Evolutionary conservation across 495 filamentous ascomycete genomes (phyloP).

Genomic region (Aspergillus saccharolyticus): DNA sequence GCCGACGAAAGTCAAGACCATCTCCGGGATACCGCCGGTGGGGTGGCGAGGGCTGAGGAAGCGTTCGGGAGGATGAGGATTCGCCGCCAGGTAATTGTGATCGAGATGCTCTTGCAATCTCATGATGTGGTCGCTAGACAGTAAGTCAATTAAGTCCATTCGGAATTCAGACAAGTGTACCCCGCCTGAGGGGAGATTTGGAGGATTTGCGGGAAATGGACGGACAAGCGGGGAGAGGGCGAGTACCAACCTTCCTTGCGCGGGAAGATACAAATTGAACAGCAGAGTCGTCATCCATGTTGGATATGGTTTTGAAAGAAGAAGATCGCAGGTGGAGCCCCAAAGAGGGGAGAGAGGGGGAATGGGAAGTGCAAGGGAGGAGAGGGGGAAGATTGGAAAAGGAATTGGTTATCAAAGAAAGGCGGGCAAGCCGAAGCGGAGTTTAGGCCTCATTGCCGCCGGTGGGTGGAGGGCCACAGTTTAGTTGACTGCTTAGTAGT

Average conservation of each 20-base stretch:
- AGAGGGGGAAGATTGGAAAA: conserved; percentile 4
- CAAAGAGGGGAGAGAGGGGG: neutral
- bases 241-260: conserved; percentile 36
- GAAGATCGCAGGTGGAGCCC: neutral
- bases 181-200: neutral
- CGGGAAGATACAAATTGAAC: conserved; percentile 38
- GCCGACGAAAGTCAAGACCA: conserved; percentile 48
- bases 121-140: conserved; percentile 34
- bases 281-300: conserved; percentile 36
- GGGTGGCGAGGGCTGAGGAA: conserved; percentile 21
- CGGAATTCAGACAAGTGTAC: neutral
- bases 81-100: conserved; percentile 12
- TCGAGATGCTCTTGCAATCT: conserved; percentile 31
- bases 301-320: neutral
- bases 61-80: conserved; percentile 20
- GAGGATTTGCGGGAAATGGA: neutral
- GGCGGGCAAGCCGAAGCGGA: neutral
- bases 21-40: conserved; percentile 37
- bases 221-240: neutral
- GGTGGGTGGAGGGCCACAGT: neutral
- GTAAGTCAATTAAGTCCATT: neutral
- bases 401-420: neutral
- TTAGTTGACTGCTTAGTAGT: neutral
- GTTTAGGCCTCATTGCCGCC: conserved; percentile 2
- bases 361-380: conserved; percentile 3